Percentiles rank a stretch among this genome's conserved stretches.
Conservation (phyloP, 106 monocot species). For the Iris macrosiphon region DNA sequence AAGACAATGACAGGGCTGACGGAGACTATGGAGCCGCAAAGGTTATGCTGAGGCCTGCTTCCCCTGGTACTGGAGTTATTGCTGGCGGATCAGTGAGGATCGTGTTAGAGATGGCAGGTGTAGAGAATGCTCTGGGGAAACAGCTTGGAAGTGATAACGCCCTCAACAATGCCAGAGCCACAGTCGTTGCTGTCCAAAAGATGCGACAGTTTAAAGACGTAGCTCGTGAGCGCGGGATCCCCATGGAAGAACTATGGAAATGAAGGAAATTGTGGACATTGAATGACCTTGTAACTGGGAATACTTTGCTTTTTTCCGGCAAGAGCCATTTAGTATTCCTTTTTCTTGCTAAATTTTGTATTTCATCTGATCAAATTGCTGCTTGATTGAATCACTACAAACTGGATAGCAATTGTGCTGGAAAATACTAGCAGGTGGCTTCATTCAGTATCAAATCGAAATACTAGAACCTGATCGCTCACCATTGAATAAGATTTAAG, state of each 20-base stretch:
- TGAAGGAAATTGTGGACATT: slow-evolving; percentile 10
- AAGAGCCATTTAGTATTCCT: too few relatives aligned
- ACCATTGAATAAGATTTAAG: too few relatives aligned
- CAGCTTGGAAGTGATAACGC: slow-evolving; percentile 56
- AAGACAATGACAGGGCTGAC: slow-evolving; percentile 1
- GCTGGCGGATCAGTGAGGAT: slow-evolving; percentile 65
- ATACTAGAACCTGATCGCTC: too few relatives aligned
- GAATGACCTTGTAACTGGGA: too few relatives aligned
- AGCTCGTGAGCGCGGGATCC: slow-evolving; percentile 67
- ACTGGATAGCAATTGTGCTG: too few relatives aligned
- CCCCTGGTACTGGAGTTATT: slow-evolving; percentile 64
- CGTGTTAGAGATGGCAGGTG: slow-evolving; percentile 68
- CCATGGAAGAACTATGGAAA: slow-evolving; percentile 83
- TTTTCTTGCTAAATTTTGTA: too few relatives aligned
- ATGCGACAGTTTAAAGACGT: slow-evolving; percentile 63
- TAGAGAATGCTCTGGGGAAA: slow-evolving; percentile 70
- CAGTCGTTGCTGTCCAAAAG: slow-evolving; percentile 32
- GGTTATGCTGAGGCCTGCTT: slow-evolving; percentile 84
- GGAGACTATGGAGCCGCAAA: slow-evolving; percentile 66
- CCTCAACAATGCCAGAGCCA: slow-evolving; percentile 53
- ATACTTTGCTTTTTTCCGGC: too few relatives aligned
- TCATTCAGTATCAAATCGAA: too few relatives aligned
- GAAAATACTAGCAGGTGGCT: too few relatives aligned
- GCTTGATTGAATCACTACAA: too few relatives aligned
- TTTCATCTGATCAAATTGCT: too few relatives aligned